Conservation (phyloP, 306 rosid species). For the Myrica gale region DNA sequence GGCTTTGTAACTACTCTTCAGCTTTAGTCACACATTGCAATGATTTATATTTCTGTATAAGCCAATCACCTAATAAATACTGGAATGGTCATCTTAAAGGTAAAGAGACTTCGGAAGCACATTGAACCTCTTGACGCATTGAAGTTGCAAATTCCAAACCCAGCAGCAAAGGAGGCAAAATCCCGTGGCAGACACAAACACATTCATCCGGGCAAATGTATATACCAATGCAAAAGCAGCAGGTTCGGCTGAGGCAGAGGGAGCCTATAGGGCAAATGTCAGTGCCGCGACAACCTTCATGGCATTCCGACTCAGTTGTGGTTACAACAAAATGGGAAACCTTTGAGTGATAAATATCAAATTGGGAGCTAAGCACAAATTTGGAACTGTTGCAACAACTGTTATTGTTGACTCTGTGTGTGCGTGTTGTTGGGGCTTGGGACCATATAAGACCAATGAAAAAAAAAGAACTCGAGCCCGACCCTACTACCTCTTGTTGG, state of each 20-base stretch:
- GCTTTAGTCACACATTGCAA: neutral
- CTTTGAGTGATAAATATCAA: conserved; percentile 46
- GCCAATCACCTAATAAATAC: neutral
- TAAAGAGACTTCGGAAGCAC: conserved; percentile 66
- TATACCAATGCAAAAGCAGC: conserved; percentile 21
- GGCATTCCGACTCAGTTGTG: conserved; percentile 45
- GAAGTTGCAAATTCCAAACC: conserved; percentile 35
- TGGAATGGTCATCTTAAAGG: conserved; percentile 44
- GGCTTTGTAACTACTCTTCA: conserved; percentile 9
- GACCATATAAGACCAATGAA: conserved; percentile 25
- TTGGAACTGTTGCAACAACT: neutral
- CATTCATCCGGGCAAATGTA: conserved; percentile 6
- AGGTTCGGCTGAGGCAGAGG: conserved; percentile 5
- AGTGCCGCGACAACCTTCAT: conserved; percentile 26
- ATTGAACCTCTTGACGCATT: conserved; percentile 58
- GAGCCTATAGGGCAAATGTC: conserved; percentile 12
- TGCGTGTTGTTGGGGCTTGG: conserved; percentile 4
- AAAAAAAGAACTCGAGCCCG: no score
- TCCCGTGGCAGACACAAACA: conserved; percentile 20
- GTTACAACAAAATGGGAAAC: conserved; percentile 85
- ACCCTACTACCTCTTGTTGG: no score
- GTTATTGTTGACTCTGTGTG: neutral
- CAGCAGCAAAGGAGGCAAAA: conserved; percentile 17
- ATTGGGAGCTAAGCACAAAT: neutral
- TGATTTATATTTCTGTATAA: neutral